Evolutionary conservation across 139 green algal species (phyloP).

Genomic region (Micractinium conductrix): DNA sequence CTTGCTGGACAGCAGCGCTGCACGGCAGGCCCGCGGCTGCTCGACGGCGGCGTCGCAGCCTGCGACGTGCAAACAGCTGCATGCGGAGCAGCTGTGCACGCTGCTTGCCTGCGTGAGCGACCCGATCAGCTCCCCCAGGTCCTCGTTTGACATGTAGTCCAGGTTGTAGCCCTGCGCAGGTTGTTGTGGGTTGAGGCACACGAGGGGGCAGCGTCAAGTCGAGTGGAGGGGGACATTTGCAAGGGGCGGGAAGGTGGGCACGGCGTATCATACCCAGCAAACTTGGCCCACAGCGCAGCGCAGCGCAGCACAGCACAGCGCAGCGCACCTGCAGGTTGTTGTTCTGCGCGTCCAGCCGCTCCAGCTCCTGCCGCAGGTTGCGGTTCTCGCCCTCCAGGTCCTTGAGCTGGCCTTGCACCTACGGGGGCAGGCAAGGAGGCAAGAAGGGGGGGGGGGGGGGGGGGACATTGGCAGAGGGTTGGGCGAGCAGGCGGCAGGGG

Average conservation of each 20-base stretch:
- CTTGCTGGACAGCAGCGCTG: too few relatives aligned
- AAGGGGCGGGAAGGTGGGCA: too few relatives aligned
- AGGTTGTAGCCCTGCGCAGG: conserved; percentile 52
- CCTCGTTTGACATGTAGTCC: conserved; percentile 52
- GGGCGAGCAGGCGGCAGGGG: not conserved
- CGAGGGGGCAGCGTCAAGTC: not conserved
- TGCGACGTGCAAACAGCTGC: too few relatives aligned
- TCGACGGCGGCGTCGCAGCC: too few relatives aligned
- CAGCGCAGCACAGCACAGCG: too few relatives aligned
- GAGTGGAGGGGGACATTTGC: too few relatives aligned
- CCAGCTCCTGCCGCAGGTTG: conserved; percentile 44
- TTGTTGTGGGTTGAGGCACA: not conserved
- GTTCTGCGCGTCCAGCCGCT: conserved; percentile 54
- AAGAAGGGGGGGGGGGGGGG: not conserved
- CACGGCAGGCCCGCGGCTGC: too few relatives aligned
- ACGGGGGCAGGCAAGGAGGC: not conserved
- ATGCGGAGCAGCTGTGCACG: too few relatives aligned
- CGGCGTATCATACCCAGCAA: too few relatives aligned
- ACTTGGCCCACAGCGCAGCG: too few relatives aligned
- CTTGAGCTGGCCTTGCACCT: conserved; percentile 34
- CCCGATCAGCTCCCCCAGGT: conserved; percentile 56
- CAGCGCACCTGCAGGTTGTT: conserved; percentile 50
- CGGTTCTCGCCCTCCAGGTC: conserved; percentile 51
- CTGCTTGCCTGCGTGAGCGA: too few relatives aligned
- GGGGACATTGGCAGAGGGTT: too few relatives aligned